Evolutionary conservation across 2,329 filamentous ascomycete species (phyloP).

Genomic region (Phoma sp.): DNA sequence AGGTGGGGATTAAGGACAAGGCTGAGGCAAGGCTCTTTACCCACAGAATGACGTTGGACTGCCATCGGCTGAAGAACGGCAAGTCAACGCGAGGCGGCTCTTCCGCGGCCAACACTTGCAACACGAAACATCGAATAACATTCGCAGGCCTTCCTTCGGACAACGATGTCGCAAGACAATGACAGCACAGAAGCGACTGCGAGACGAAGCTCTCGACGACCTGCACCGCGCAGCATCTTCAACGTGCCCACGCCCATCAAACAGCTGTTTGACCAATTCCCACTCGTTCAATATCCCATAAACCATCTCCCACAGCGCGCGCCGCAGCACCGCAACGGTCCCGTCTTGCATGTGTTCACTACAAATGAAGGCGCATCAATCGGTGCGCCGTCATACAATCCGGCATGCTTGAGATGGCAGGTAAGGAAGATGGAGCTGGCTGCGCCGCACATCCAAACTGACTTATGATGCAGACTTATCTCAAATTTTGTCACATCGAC

Average conservation of each 20-base stretch:
- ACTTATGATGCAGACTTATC: conserved; percentile 69
- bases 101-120: conserved; percentile 32
- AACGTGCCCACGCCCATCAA: conserved; percentile 76
- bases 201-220: conserved; percentile 7
- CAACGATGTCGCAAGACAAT: conserved; percentile 30
- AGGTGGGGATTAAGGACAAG: too few species aligned
- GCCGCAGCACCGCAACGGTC: conserved; percentile 54
- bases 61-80: conserved; percentile 15
- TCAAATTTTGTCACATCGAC: conserved; percentile 75
- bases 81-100: conserved; percentile 35
- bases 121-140: conserved; percentile 6
- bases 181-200: conserved; percentile 12
- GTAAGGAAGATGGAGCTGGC: conserved; percentile 54
- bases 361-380: conserved; percentile 64
- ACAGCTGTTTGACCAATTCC: conserved; percentile 82
- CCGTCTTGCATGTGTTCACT: conserved; percentile 79
- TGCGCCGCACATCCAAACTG: not conserved
- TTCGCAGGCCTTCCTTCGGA: conserved; percentile 15
- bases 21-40: not conserved
- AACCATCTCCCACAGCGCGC: conserved; percentile 75
- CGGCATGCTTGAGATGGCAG: conserved; percentile 96
- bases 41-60: conserved; percentile 1
- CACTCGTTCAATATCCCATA: conserved; percentile 74
- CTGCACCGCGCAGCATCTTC: conserved; percentile 40
- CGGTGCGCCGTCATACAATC: conserved; percentile 82